These are phyloP conservation scores for Pythium sukuiense DNA, from an alignment of 352 stramenopile species.

Conservation along the genomic window DNA sequence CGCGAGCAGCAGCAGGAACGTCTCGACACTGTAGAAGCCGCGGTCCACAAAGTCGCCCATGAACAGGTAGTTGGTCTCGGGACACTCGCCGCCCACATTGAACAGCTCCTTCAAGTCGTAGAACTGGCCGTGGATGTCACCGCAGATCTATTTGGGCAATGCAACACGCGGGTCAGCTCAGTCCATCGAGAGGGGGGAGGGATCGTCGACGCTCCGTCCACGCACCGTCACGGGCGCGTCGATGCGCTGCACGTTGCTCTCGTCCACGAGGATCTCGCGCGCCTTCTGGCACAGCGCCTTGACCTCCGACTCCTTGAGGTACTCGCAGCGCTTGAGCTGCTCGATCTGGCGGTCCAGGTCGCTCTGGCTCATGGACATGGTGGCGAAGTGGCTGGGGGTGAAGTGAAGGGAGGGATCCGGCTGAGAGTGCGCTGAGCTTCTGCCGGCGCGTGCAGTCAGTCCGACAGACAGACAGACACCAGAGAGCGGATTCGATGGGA, in stretches of 20 bases:
- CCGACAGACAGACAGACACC: constrained; percentile 6
- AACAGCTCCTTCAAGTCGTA: constrained; percentile 99
- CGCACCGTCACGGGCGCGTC: constrained; percentile 98
- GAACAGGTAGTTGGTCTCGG: constrained; percentile 99
- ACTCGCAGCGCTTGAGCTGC: constrained; percentile 96
- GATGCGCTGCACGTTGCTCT: constrained; percentile 99
- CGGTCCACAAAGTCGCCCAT: constrained; percentile 99
- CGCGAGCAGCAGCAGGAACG: constrained; percentile 96
- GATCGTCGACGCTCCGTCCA: background rate
- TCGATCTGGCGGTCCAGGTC: constrained; percentile 88
- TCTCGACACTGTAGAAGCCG: constrained; percentile 99
- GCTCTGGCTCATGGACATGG: constrained; percentile 81
- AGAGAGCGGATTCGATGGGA: background rate
- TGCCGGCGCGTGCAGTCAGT: background rate
- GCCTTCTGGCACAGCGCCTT: constrained; percentile 97
- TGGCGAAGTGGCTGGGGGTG: constrained; percentile 6
- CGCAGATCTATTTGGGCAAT: constrained; percentile 90
- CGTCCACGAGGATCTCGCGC: constrained; percentile 98
- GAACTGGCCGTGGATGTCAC: constrained; percentile 99
- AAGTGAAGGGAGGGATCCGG: background rate
- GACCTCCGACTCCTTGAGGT: constrained; percentile 98
- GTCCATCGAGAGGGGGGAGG: background rate
- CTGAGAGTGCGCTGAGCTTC: constrained; percentile 1
- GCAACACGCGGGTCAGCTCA: constrained; percentile 13
- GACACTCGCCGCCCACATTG: constrained; percentile 97